These are phyloP conservation scores for Fusarium humuli DNA, from an alignment of 2,329 filamentous ascomycete species.

Conservation along the genomic window DNA sequence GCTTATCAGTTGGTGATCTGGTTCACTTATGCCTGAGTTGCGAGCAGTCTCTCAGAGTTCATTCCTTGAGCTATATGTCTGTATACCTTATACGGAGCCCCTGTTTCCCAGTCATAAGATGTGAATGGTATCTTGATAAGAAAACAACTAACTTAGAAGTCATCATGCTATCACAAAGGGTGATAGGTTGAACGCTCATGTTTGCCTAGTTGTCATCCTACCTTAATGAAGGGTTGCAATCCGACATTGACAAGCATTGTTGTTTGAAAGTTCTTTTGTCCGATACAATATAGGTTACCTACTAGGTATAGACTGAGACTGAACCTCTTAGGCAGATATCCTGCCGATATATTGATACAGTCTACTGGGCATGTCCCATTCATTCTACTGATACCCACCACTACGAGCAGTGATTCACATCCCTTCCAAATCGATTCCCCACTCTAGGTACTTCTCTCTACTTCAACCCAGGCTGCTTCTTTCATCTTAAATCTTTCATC, in stretches of 20 bases:
- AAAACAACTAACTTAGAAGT: not conserved
- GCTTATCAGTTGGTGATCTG: not conserved
- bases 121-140: not conserved
- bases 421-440: no score
- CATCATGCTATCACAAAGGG: no score
- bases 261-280: not conserved
- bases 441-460: not conserved
- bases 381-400: no score
- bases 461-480: no score
- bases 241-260: not conserved
- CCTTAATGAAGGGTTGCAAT: not conserved
- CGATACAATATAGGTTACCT: not conserved
- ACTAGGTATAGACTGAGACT: not conserved
- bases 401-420: conserved; percentile 3
- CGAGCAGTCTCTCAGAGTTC: not conserved
- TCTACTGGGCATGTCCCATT: no score
- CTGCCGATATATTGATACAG: no score
- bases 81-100: not conserved
- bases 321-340: not conserved
- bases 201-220: not conserved
- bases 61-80: not conserved
- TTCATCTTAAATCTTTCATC: no score
- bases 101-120: not conserved
- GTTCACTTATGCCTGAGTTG: not conserved
- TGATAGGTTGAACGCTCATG: no score